Base-by-base conservation (phyloP, 148 eudicot species). In the Bassia scoparia region DNA sequence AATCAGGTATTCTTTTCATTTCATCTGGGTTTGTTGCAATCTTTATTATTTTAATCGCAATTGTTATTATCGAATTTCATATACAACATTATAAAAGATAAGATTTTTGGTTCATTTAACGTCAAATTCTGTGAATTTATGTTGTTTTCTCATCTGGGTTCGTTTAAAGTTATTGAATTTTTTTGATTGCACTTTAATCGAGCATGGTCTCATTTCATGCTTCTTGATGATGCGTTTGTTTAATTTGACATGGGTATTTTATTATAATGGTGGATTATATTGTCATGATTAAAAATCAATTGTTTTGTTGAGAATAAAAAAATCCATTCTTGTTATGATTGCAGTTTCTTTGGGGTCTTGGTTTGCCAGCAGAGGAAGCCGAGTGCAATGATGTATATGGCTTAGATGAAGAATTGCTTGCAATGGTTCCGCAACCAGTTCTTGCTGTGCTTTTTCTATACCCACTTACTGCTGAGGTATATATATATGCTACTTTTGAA, bases 311-410 rank as follows among this genome's bases (percentile, higher is more conserved):
- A n/a, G n/a, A n/a, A n/a, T n/a, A n/a, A n/a, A n/a, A n/a, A 59
- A 21, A 61, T 61, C 64, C 38, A 26, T 53, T 53, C n/a, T n/a
- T n/a, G 75, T 72, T n/a, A 56, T 81, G 74, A 80, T 70, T 76
- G 74, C 80, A 95, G 99, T 95, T 88, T 78, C 82, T 95, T 8
- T 91, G 91, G 90, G 96, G 99, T 35, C 97, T 91, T 31, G 99
- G 97, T 72, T 84, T 95, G 63, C 81, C n/a, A 6, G 87, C 82
- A 63, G 80, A 81, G 17, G 96, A 88, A 83, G 96, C 85, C 30
- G 98, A 90, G 81, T 95, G 99, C 85, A 69, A 78, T 72, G n/a
- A 95, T 86, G 99, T 95, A 24, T 95, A 91, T 80, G 97, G 99
- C 11, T 76, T 95, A 73, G 96, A 95, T 50, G 92, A 85, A 48